Evolutionary conservation across 441 rosid species (phyloP).

Genomic region (Pelargonium australe): DNA sequence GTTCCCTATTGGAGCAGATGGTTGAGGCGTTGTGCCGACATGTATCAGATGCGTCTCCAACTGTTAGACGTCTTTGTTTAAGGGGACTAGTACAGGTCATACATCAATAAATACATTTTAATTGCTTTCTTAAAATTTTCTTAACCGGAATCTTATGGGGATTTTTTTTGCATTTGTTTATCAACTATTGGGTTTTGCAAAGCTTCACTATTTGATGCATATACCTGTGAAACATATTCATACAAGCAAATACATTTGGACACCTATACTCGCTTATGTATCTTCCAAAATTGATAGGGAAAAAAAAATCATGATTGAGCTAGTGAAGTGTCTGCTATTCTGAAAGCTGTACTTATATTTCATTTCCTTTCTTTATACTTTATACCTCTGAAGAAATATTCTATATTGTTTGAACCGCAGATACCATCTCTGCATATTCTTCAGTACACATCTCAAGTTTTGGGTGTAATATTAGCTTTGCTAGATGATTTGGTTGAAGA

Average conservation of each 20-base stretch:
- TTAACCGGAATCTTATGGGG: background rate
- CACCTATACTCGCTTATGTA: background rate
- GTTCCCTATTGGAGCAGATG: conserved; percentile 83
- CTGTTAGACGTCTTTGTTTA: conserved; percentile 90
- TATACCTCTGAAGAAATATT: background rate
- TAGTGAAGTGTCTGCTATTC: background rate
- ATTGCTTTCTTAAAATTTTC: conserved; percentile 1
- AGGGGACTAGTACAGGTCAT: conserved; percentile 92
- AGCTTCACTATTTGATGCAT: conserved; percentile 2
- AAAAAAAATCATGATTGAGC: background rate
- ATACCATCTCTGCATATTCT: conserved; percentile 75
- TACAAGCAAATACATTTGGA: background rate
- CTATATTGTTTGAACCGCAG: conserved; percentile 38
- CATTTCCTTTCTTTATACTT: background rate
- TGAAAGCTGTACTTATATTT: background rate
- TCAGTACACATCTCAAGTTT: conserved; percentile 78
- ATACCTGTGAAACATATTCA: background rate
- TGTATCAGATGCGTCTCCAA: conserved; percentile 95
- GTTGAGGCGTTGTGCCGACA: conserved; percentile 90
- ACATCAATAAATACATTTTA: background rate
- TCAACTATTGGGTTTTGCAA: conserved; percentile 9
- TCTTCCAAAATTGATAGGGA: background rate
- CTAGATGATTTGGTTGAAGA: conserved; percentile 90
- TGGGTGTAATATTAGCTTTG: conserved; percentile 81
- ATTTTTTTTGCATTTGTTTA: background rate